Conservation (phyloP, 495 filamentous ascomycete species). For the Aspergillus haitiensis region DNA sequence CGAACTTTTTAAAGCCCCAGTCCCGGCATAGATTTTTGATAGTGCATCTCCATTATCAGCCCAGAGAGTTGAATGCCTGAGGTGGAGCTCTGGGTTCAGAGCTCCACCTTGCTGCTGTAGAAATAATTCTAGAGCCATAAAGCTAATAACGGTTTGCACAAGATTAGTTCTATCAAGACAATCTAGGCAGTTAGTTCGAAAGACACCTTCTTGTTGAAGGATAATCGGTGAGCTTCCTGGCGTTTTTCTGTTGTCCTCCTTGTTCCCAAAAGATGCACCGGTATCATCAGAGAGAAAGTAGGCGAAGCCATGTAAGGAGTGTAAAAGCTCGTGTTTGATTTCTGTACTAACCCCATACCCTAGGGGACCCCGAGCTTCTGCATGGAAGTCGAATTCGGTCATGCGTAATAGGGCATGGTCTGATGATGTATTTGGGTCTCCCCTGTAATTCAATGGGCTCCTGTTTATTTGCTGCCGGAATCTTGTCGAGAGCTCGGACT, state of each 20-base stretch:
- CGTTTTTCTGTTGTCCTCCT: conserved; percentile 27
- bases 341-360: conserved; percentile 85
- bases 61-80: conserved; percentile 88
- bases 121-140: conserved; percentile 84
- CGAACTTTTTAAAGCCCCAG: conserved; percentile 90
- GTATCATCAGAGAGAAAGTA: conserved; percentile 80
- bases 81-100: conserved; percentile 78
- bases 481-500: conserved; percentile 73
- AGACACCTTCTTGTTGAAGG: conserved; percentile 89
- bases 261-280: conserved; percentile 11
- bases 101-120: conserved; percentile 64
- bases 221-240: conserved; percentile 63
- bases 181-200: conserved; percentile 94
- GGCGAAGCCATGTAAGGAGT: conserved; percentile 80
- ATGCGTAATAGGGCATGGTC: conserved; percentile 69
- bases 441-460: conserved; percentile 61
- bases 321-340: conserved; percentile 70
- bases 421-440: conserved; percentile 39
- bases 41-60: conserved; percentile 97
- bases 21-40: conserved; percentile 95
- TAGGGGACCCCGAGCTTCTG: conserved; percentile 80
- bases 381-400: conserved; percentile 93
- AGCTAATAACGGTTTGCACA: conserved; percentile 90
- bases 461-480: conserved; percentile 74
- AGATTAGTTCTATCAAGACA: conserved; percentile 96